Base-by-base conservation (phyloP, 2,329 filamentous ascomycete species). In the Acarospora socialis region DNA sequence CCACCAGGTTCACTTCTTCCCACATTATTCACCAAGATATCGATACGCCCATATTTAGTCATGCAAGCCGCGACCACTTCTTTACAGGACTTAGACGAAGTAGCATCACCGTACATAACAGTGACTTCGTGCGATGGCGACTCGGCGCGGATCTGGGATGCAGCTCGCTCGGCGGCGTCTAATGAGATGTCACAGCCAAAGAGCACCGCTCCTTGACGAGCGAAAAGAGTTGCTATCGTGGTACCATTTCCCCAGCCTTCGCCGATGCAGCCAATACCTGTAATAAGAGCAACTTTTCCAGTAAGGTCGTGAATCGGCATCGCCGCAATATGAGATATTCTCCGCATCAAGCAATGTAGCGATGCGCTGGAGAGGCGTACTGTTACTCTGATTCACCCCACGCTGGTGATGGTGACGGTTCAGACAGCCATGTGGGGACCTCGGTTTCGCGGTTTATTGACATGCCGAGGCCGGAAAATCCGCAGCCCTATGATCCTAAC, bases 11-110 rank as follows among this genome's bases (percentile, higher is more conserved):
- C 65, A 0, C 59, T 64, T 33, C 60, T 59, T 2, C 68, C 70
- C 2, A 71, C 68, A 30, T 72, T 72, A 37, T 70, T 69, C 8
- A 73, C 46, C 0, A 73, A 50, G 10, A 73, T 64, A 36, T 73
- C 68, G 32, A 72, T 62, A 5, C 63, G 55, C 7, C 67, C 65
- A 35, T 68, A 61, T 28, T 62, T 63, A 0, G 52, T 43, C n/a
- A 68, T 42, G 21, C 63, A 67, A 1, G 60, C 57, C 14, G 63
- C 56, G 7, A 73, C 57, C 0, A 70, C 57, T 0, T 47, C 46
- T 39, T 66, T 61, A 46, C 70, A 65, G 19, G 65, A 64, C 0
- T 50, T 46, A 0, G 60, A 58, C 8, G 60, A 60, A 0, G 67
- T 71, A 2, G 68, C 68, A 42, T 73, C 52, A 18, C 13, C 16